Evolutionary conservation across 179 eudicot genomes (phyloP).

Genomic region (Silene coronaria): DNA sequence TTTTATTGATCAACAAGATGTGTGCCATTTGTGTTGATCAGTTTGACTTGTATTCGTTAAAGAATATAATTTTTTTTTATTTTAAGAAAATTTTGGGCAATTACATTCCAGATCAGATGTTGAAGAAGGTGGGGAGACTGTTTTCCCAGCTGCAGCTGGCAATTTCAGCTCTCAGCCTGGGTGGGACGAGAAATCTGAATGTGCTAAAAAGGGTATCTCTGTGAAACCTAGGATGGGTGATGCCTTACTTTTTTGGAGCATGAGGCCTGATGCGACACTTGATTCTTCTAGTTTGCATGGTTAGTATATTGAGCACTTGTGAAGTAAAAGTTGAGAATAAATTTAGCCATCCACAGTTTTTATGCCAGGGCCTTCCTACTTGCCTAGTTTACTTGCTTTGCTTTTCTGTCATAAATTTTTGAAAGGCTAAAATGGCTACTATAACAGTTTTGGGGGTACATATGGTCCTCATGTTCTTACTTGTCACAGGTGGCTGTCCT

Average conservation of each 20-base stretch:
- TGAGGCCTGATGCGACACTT: slow-evolving; percentile 78
- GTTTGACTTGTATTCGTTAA: not conserved
- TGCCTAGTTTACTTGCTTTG: not conserved
- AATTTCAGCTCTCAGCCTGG: slow-evolving; percentile 58
- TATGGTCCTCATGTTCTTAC: slow-evolving; percentile 14
- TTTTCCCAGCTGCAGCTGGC: slow-evolving; percentile 70
- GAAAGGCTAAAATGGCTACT: not conserved
- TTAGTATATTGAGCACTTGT: slow-evolving; percentile 23
- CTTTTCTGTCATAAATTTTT: not conserved
- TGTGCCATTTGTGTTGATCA: not conserved
- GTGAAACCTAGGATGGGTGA: slow-evolving; percentile 87
- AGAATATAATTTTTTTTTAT: not conserved
- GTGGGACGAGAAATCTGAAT: slow-evolving; percentile 79
- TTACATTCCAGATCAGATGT: slow-evolving; percentile 66
- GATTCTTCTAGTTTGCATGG: slow-evolving; percentile 88
- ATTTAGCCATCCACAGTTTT: not conserved
- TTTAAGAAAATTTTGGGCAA: not conserved
- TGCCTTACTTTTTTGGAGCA: slow-evolving; percentile 91
- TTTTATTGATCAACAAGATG: not conserved
- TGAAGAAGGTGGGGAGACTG: slow-evolving; percentile 96
- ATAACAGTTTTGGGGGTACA: not conserved
- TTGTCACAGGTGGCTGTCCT: slow-evolving; percentile 59
- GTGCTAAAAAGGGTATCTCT: slow-evolving; percentile 73
- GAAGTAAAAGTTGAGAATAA: not conserved
- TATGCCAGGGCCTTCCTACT: not conserved